Conservation (phyloP, 495 filamentous ascomycete species). For the Thermochaetoides thermophila region DNA sequence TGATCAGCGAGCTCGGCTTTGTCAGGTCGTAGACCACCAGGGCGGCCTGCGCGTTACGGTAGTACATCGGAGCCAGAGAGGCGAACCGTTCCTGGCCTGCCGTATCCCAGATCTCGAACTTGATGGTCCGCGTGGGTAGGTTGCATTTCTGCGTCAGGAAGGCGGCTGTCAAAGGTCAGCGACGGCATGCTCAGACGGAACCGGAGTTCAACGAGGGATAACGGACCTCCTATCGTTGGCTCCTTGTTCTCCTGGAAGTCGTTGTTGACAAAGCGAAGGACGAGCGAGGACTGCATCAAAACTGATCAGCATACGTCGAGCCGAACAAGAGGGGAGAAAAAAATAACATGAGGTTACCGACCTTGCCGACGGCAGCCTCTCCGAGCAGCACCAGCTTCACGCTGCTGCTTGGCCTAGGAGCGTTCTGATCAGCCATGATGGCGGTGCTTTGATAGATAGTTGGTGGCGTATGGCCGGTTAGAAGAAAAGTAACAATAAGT, state of each 20-base stretch:
- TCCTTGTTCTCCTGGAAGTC: constrained; percentile 99
- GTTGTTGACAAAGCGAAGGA: constrained; percentile 97
- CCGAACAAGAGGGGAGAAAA: neutral
- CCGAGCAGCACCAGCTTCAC: constrained; percentile 96
- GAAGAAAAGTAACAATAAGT: no score
- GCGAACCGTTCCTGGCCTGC: constrained; percentile 97
- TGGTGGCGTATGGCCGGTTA: neutral
- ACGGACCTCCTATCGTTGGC: constrained; percentile 94
- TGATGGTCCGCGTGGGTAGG: constrained; percentile 90
- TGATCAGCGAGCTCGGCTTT: constrained; percentile 85
- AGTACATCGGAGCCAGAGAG: constrained; percentile 96
- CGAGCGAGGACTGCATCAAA: constrained; percentile 68
- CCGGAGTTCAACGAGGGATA: no score
- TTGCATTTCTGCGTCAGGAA: constrained; percentile 98
- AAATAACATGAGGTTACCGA: constrained; percentile 19
- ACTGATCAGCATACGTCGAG: constrained; percentile 10
- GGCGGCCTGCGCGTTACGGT: constrained; percentile 97
- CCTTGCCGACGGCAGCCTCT: constrained; percentile 97
- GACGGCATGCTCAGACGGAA: no score
- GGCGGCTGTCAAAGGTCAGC: constrained; percentile 47
- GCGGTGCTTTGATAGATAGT: constrained; percentile 2
- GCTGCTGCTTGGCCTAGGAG: constrained; percentile 92
- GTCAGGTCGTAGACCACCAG: constrained; percentile 98
- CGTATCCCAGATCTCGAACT: constrained; percentile 99
- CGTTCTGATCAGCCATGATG: constrained; percentile 40